Evolutionary conservation across 768 basidiomycete genomes (phyloP), one percentile per base, ranked within the genome.

Genomic region (Leccinum rimulosum): DNA sequence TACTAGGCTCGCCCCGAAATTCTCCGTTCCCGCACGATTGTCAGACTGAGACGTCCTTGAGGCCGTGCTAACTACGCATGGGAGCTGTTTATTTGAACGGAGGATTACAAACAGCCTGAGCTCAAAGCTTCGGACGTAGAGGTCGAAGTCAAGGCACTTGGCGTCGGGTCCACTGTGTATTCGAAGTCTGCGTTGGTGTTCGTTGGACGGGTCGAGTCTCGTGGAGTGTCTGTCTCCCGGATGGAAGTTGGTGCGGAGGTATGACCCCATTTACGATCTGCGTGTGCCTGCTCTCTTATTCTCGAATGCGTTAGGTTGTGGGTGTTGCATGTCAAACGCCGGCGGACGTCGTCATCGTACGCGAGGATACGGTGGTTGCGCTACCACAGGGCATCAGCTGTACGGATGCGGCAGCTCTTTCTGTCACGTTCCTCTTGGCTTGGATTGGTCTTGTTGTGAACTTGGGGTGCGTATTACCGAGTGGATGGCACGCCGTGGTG

Each of bases 401-500:
- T 6, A 31, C 38, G 27, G 67, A 70, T 49, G 70, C 65, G 3
- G 71, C 65, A 15, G 59, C 64, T 33, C 38, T 72, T 3, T 58
- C 70, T 33, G 27, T 56, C 38, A 55, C 63, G 1, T 65, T 72
- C 62, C 64, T 71, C 27, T 48, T 68, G 4, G 58, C 70, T 11
- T 72, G 70, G 70, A 64, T 69, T 15, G 71, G 71, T 47, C 60
- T 72, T 28, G 61, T 66, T 15, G 49, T 47, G 66, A 66, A 11
- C 66, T 66, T 11, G 66, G 66, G n/a, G 66, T 66, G 11, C 65
- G 66, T 30, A 64, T 75, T 15, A 64, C 73, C 5, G 64, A 71
- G 28, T 75, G 74, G 74, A 75, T 75, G 74, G 67, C 58, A 5
- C 58, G 62, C 17, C 74, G 59, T 8, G 73, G 73, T 40, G 74